phyloP scores from a whole-genome alignment of 164 flowering plant genomes.

The Hamamelis virginiana region DNA sequence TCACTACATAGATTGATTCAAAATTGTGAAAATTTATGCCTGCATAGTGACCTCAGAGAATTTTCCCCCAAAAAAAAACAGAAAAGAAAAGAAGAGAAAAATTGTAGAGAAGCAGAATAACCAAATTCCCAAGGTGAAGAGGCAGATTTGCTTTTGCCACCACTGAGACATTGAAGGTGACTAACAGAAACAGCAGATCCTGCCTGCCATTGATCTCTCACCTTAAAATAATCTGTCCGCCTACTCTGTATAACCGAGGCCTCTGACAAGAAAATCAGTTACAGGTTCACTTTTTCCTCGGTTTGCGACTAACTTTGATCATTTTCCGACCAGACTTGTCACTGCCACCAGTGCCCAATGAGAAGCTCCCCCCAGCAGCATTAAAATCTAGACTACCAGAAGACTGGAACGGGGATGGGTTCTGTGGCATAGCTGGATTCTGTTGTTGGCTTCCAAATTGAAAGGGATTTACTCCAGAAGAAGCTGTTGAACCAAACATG shows the following conservation, averaged over 20 bases:
- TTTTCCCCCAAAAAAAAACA: too few species aligned
- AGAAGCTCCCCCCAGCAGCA: conserved; percentile 56
- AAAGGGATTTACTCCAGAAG: conserved; percentile 44
- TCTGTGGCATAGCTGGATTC: conserved; percentile 36
- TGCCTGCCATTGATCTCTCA: conserved; percentile 3
- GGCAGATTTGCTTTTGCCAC: background rate
- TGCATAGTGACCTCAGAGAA: background rate
- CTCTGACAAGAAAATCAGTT: background rate
- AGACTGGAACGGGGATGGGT: conserved; percentile 55
- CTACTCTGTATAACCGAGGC: background rate
- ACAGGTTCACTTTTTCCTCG: conserved; percentile 39
- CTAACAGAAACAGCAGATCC: background rate
- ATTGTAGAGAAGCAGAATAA: background rate
- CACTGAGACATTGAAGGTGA: background rate
- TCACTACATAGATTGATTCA: conserved; percentile 2
- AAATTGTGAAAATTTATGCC: conserved; percentile 9
- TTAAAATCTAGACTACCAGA: conserved; percentile 48
- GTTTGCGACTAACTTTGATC: conserved; percentile 29
- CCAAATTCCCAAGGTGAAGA: background rate
- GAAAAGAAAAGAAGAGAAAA: background rate
- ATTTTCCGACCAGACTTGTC: conserved; percentile 49
- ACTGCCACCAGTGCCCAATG: conserved; percentile 55
- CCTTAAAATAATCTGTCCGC: conserved; percentile 1
- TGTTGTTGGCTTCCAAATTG: conserved; percentile 66
- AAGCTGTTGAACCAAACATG: conserved; percentile 39